A percentile compares a stretch with the other conserved stretches of the same genome.
phyloP scores from a whole-genome alignment of 257 asterid species.

The Capsicum baccatum region DNA sequence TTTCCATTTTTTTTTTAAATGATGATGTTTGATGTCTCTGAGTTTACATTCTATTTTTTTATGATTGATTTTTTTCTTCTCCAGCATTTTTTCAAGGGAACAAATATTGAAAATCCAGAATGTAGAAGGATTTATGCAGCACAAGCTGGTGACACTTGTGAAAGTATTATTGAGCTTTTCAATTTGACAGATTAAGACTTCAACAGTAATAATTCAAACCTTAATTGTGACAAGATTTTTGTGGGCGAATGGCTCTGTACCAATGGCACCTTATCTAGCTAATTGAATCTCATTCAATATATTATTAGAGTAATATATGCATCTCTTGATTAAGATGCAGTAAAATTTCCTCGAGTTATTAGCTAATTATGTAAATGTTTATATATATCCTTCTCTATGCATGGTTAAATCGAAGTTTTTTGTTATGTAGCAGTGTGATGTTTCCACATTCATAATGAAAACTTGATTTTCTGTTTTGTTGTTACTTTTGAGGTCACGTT shows the following conservation, averaged over 20 bases:
- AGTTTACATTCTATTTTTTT: background rate
- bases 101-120: background rate
- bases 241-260: background rate
- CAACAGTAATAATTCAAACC: background rate
- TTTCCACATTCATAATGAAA: background rate
- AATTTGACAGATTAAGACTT: background rate
- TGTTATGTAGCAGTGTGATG: background rate
- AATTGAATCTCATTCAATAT: background rate
- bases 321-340: background rate
- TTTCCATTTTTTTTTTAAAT: background rate
- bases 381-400: background rate
- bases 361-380: background rate
- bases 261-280: slow-evolving; percentile 1
- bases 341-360: background rate
- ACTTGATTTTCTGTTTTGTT: too few species aligned
- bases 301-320: background rate
- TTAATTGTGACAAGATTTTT: background rate
- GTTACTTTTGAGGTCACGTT: too few species aligned
- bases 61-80: background rate
- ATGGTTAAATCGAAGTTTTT: background rate
- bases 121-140: background rate
- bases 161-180: background rate
- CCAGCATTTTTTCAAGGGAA: slow-evolving; percentile 10
- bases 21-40: background rate
- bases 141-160: slow-evolving; percentile 19